These are phyloP conservation scores for Choiromyces venosus DNA, from an alignment of 495 filamentous ascomycete species.

Conservation along the genomic window DNA sequence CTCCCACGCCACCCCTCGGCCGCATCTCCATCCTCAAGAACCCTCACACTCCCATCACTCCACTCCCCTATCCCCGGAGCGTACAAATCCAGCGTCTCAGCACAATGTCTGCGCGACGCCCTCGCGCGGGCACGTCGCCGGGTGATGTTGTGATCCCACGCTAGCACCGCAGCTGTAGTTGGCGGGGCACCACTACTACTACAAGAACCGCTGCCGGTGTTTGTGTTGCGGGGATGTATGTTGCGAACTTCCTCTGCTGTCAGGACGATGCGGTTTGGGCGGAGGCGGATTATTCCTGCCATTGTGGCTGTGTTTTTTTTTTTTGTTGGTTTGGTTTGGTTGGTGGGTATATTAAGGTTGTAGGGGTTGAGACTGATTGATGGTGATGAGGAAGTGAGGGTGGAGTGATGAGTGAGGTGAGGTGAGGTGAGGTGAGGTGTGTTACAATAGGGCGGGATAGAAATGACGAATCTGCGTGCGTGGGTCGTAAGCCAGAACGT, in stretches of 20 bases:
- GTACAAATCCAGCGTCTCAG: not conserved
- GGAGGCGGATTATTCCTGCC: constrained; percentile 33
- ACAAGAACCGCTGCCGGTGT: no score
- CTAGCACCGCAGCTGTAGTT: constrained; percentile 4
- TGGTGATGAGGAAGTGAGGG: not conserved
- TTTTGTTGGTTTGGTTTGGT: not conserved
- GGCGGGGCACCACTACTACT: not conserved
- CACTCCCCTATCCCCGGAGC: not conserved
- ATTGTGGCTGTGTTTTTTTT: constrained; percentile 8
- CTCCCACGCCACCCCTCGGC: not conserved
- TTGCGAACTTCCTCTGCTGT: constrained; percentile 30
- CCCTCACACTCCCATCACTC: not conserved
- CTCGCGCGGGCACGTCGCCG: not conserved
- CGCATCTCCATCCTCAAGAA: not conserved
- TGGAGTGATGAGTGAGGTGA: not conserved
- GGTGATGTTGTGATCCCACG: constrained; percentile 26
- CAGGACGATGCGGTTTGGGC: constrained; percentile 31
- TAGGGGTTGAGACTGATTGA: not conserved
- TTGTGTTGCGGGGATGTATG: not conserved
- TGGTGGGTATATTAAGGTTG: not conserved
- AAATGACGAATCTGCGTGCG: not conserved
- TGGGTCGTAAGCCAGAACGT: not conserved
- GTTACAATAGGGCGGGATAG: no score
- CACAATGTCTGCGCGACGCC: not conserved
- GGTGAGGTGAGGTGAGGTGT: not conserved